phyloP scores from a whole-genome alignment of 2,329 filamentous ascomycete species.

The Daldinia eschscholtzii region DNA sequence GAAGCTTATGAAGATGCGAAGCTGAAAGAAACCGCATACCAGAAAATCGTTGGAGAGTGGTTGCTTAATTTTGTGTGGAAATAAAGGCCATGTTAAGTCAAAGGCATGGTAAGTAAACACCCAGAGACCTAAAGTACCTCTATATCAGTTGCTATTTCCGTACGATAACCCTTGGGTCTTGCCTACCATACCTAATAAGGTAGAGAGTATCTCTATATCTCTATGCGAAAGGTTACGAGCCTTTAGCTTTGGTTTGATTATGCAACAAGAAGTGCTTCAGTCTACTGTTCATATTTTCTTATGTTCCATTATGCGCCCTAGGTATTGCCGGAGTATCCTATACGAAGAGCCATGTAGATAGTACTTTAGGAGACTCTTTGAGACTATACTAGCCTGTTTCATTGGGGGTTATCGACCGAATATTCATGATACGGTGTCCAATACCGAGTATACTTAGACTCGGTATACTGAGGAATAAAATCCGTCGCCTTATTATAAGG shows the following conservation, averaged over 20 bases:
- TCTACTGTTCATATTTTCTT: background rate
- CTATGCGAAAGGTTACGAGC: too few relatives aligned
- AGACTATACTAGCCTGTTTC: background rate
- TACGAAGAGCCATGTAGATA: background rate
- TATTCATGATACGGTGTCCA: background rate
- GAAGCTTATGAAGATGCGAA: constrained; percentile 51
- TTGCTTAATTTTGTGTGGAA: constrained; percentile 51
- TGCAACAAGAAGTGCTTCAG: background rate
- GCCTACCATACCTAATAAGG: background rate
- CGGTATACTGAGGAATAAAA: background rate
- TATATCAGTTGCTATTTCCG: background rate
- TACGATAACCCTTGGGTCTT: background rate
- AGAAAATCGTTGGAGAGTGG: constrained; percentile 51
- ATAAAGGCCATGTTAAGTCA: constrained; percentile 3
- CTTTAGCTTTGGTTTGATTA: background rate
- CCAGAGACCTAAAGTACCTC: background rate
- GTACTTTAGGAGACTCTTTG: background rate
- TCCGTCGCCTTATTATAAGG: background rate
- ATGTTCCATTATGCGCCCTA: background rate
- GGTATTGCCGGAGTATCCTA: background rate
- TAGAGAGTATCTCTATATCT: background rate
- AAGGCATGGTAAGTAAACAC: background rate
- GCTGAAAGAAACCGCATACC: constrained; percentile 51
- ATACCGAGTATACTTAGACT: too few relatives aligned
- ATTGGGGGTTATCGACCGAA: background rate